phyloP scores from a whole-genome alignment of 768 basidiomycete species.

The Rhodotorula kratochvilovae region DNA sequence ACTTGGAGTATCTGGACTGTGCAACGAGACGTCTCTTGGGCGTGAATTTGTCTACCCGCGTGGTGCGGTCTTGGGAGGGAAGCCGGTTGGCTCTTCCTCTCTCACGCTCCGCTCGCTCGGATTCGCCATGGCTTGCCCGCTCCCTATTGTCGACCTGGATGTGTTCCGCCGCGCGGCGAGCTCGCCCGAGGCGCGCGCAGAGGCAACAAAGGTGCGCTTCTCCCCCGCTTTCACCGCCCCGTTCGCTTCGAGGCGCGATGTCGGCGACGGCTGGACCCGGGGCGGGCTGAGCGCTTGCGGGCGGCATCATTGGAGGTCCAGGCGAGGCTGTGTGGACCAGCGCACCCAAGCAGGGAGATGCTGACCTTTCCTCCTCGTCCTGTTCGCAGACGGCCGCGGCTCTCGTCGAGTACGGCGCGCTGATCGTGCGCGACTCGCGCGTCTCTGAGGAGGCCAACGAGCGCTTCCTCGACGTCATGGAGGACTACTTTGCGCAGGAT shows the following conservation, averaged over 20 bases:
- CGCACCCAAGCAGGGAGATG: too few species aligned
- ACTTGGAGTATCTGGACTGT: too few species aligned
- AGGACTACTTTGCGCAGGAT: slow-evolving; percentile 86
- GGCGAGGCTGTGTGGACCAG: too few species aligned
- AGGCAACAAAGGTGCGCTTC: slow-evolving; percentile 50
- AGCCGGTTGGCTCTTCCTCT: too few species aligned
- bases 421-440: slow-evolving; percentile 77
- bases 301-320: too few species aligned
- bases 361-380: slow-evolving; percentile 4
- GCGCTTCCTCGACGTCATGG: slow-evolving; percentile 78
- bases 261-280: too few species aligned
- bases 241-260: background rate
- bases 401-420: slow-evolving; percentile 75
- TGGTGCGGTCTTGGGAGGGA: too few species aligned
- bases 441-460: slow-evolving; percentile 76
- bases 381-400: slow-evolving; percentile 63
- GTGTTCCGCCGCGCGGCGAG: slow-evolving; percentile 58
- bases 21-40: too few species aligned
- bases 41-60: too few species aligned
- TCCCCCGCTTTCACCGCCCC: background rate
- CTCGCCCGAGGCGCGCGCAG: slow-evolving; percentile 59
- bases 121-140: slow-evolving; percentile 43
- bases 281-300: too few species aligned
- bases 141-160: slow-evolving; percentile 75
- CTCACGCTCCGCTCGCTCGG: background rate